Conservation (phyloP, 108 stramenopile species). For the Nitzschia sp. region DNA sequence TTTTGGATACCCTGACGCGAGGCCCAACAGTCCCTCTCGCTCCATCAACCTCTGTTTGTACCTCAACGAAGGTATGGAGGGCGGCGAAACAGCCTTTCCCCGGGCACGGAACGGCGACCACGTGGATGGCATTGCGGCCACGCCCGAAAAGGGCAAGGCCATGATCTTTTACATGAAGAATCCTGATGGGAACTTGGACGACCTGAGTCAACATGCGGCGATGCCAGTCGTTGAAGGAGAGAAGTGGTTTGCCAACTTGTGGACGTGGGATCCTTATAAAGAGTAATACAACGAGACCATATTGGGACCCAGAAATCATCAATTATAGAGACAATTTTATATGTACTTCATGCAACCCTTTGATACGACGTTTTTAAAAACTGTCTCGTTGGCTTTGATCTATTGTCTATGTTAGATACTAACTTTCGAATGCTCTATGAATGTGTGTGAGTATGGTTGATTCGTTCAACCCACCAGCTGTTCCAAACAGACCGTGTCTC, state of each 20-base stretch:
- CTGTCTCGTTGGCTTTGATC: no score
- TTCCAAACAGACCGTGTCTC: slow-evolving; percentile 46
- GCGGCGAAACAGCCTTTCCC: slow-evolving; percentile 60
- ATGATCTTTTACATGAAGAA: slow-evolving; percentile 64
- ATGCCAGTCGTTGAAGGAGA: slow-evolving; percentile 55
- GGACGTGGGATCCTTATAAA: slow-evolving; percentile 48
- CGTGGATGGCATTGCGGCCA: slow-evolving; percentile 27
- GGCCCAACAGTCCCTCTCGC: slow-evolving; percentile 27
- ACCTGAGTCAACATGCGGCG: slow-evolving; percentile 68
- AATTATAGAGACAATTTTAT: no score
- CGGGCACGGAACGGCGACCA: slow-evolving; percentile 43
- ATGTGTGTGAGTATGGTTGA: not conserved
- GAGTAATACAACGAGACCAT: slow-evolving; percentile 2
- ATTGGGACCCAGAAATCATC: no score
- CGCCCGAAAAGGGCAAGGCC: slow-evolving; percentile 49
- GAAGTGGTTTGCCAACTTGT: slow-evolving; percentile 61
- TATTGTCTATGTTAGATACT: no score
- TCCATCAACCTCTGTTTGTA: slow-evolving; percentile 69
- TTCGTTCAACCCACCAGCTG: slow-evolving; percentile 29
- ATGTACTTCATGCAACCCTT: no score
- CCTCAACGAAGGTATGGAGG: slow-evolving; percentile 48
- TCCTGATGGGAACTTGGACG: slow-evolving; percentile 79
- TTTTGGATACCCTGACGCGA: slow-evolving; percentile 40
- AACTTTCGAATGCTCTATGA: no score
- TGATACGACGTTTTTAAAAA: no score